Evolutionary conservation across 192 early-diverging fungal species (phyloP), one percentile per base, ranked within the genome.

Genomic region (Coemansia sp.): DNA sequence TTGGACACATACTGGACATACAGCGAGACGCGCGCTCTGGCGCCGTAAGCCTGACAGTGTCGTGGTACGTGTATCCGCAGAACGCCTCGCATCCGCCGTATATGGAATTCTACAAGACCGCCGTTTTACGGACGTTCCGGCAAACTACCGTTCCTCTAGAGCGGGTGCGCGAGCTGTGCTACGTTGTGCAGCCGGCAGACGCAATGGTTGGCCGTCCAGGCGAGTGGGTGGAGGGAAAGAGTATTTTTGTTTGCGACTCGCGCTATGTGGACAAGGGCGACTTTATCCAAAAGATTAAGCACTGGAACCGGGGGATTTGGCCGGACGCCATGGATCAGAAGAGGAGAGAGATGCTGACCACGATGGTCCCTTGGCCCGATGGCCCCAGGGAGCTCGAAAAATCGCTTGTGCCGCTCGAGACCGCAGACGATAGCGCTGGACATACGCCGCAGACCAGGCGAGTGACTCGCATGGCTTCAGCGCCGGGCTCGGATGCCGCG

Each of bases 241-340:
- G 25, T 29, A 29, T 74, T 23, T 81, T 60, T 61, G 72, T 81
- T 36, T 81, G 78, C 45, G 72, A 75, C 48, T 63, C 62, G 63
- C 61, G 69, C 32, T 81, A 46, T 66, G 67, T 72, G 11, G 78
- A 81, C 39, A 68, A 66, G 51, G 78, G 72, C 25, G 67, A 53
- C 55, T 81, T 64, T 52, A 72, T 81, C 47, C 58, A 75, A 45
- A 68, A 60, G 54, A 65, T 81, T 50, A 81, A 81, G 66, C n/a
- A 62, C 24, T 47, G 65, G 53, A 55, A 23, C 30, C 51, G 56
- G 11, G 64, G 60, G 7, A 72, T 55, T 20, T 81, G 72, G 78
- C 73, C 78, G 1, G 50, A 64, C 7, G 16, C 13, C 8, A 79
- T 79, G 72, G 50, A 27, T 52, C 54, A 64, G 30, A 63, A 60